Evolutionary conservation across 2,329 filamentous ascomycete species (phyloP).

Genomic region (Nigrograna mackinnonii): DNA sequence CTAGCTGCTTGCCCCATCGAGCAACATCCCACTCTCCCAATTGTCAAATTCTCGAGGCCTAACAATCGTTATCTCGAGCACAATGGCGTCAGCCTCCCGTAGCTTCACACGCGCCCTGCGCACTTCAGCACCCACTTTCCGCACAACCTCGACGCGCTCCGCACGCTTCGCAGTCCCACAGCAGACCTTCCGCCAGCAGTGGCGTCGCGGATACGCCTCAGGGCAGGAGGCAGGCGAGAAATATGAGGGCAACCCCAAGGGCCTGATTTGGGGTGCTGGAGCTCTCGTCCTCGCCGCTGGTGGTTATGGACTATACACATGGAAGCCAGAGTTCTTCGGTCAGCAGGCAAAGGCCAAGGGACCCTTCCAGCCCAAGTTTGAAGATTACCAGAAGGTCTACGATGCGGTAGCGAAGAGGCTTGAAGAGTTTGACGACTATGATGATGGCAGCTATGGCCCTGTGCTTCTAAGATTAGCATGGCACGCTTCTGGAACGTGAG

Average conservation of each 20-base stretch:
- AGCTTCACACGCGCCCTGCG: conserved; percentile 44
- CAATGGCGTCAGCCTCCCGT: conserved; percentile 40
- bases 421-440: conserved; percentile 91
- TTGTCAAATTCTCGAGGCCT: too few relatives aligned
- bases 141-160: conserved; percentile 63
- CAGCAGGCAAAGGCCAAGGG: conserved; percentile 37
- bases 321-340: conserved; percentile 53
- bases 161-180: conserved; percentile 62
- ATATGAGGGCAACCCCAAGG: conserved; percentile 55
- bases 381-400: conserved; percentile 96
- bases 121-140: conserved; percentile 48
- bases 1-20: too few relatives aligned
- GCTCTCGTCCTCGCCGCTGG: conserved; percentile 29
- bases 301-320: conserved; percentile 53
- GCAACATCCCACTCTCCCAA: too few relatives aligned
- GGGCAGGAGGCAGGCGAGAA: conserved; percentile 55
- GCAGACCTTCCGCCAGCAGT: conserved; percentile 72
- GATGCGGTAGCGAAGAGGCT: conserved; percentile 78
- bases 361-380: conserved; percentile 71
- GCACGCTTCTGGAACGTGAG: conserved; percentile 83
- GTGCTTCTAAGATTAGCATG: conserved; percentile 89
- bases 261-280: conserved; percentile 35
- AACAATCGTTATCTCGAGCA: too few relatives aligned
- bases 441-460: conserved; percentile 94
- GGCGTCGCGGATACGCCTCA: conserved; percentile 75